Evolutionary conservation across 2,329 filamentous ascomycete species (phyloP), one percentile per base, ranked within the genome.

Genomic region (Didymella pinodella): DNA sequence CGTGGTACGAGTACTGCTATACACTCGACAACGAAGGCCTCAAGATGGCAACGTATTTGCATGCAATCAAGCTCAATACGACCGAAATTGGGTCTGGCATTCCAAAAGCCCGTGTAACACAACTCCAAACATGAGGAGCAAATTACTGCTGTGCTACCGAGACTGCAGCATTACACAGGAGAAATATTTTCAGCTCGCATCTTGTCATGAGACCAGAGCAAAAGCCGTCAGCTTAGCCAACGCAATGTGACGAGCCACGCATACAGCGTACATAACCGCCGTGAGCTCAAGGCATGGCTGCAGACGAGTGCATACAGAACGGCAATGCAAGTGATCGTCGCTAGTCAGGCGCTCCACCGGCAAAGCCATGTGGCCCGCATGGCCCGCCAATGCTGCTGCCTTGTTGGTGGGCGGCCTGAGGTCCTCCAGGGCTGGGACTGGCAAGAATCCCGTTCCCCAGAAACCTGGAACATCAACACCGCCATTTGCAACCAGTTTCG

Each of bases 211-310:
- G 32, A 41, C 32, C 28, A 40, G 32, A 36, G 41, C 11, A 44
- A 31, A 40, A 14, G 29, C 52, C 52, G 50, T 59, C 61, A 61
- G 48, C 49, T 56, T 46, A 45, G 62, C 59, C 63, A 65, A 51
- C 64, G 55, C 65, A 67, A 62, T 69, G 68, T 70, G 68, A 70
- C 55, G 26, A 55, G 28, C 52, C 57, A 22, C 62, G 66, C 66
- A 68, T 66, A 32, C 31, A 57, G 62, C 67, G 59, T 68, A 67
- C 63, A 59, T 69, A 70, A 58, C 65, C 68, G 68, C 68, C 50
- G 61, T 58, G 54, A 59, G 46, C 44, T 57, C 41, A 44, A 59
- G 36, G 44, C 56, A 49, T 50, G 55, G 62, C 62, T 69, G 67
- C 67, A 68, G 60, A 48, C 38, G 20, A 53, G 59, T 58, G 64